Evolutionary conservation across 2,329 filamentous ascomycete species (phyloP), one percentile per base, ranked within the genome.

Genomic region (Cytospora piceae): DNA sequence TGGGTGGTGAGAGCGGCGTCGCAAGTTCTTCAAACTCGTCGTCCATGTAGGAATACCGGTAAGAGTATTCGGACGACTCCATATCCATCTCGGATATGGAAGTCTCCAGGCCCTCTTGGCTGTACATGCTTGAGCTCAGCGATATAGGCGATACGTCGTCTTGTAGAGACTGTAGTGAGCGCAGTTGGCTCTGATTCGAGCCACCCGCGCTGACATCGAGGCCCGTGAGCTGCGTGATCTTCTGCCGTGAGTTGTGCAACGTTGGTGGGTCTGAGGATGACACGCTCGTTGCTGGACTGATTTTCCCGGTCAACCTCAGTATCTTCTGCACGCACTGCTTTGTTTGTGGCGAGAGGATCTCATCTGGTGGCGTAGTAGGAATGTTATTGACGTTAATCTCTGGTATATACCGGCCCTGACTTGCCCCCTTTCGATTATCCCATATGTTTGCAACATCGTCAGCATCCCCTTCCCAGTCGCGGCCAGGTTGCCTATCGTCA

Each of bases 221-320:
- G 1, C 80, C 80, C 6, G 74, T 81, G 17, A 82, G 73, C 69
- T 80, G 78, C 39, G 75, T 74, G 52, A 81, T 73, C 71, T 82
- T 82, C 53, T 73, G 72, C 0, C 75, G 74, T 0, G 79, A 77
- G 52, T 70, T 71, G 57, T 76, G 74, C 14, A 73, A 64, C 0
- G 72, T 72, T 4, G 74, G 72, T 8, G 68, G 61, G 60, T 32
- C 54, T 52, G 63, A 34, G 29, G 68, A 46, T 12, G 60, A 29
- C 31, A 57, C 7, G 51, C 57, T 34, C 56, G 65, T 17, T 15
- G 49, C 31, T 20, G 53, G 67, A 58, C 53, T 67, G 20, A 24
- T 66, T 17, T 62, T 49, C 27, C 70, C 68, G 4, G 67, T 69
- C 14, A 72, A 55, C 3, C 64, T 54, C 14, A 71, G 58, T 12